phyloP scores from a whole-genome alignment of 1,284 basidiomycete genomes.

The Leccinum subatratum region DNA sequence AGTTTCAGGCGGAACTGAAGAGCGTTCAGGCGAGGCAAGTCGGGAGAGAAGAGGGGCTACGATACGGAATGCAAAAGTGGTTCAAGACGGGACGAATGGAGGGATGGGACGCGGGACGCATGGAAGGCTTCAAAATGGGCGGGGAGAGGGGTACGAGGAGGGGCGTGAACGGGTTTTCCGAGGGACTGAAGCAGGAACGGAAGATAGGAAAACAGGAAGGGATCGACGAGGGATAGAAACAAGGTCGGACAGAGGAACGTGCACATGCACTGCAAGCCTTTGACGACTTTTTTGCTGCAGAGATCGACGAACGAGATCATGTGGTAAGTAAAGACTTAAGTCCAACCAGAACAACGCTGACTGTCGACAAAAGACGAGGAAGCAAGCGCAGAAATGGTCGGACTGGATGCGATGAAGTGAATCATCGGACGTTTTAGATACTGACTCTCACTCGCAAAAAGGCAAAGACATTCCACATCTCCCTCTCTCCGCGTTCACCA shows the following conservation, averaged over 20 bases:
- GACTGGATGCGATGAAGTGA: conserved; percentile 33
- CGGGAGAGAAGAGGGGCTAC: conserved; percentile 33
- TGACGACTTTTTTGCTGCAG: conserved; percentile 48
- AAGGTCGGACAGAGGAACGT: conserved; percentile 43
- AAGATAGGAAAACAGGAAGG: conserved; percentile 44
- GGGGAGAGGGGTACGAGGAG: conserved; percentile 43
- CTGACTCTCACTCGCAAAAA: conserved; percentile 48
- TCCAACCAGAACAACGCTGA: conserved; percentile 10
- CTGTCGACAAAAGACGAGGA: conserved; percentile 14
- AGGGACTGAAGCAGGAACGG: conserved; percentile 42
- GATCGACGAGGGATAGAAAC: conserved; percentile 36
- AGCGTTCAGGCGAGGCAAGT: conserved; percentile 48
- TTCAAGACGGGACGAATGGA: conserved; percentile 42
- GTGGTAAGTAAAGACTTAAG: conserved; percentile 30
- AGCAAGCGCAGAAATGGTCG: conserved; percentile 27
- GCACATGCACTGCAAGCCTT: conserved; percentile 49
- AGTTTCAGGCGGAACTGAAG: conserved; percentile 44
- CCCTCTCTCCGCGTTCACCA: conserved; percentile 64
- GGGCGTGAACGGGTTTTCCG: conserved; percentile 40
- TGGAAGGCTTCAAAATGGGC: conserved; percentile 42
- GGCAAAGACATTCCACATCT: conserved; percentile 62
- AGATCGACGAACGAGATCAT: conserved; percentile 34
- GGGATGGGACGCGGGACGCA: conserved; percentile 41
- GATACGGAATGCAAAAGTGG: conserved; percentile 28
- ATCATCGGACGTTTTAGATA: no score